Evolutionary conservation across 768 basidiomycete species (phyloP).

Genomic region (Ephemerocybe angulata): DNA sequence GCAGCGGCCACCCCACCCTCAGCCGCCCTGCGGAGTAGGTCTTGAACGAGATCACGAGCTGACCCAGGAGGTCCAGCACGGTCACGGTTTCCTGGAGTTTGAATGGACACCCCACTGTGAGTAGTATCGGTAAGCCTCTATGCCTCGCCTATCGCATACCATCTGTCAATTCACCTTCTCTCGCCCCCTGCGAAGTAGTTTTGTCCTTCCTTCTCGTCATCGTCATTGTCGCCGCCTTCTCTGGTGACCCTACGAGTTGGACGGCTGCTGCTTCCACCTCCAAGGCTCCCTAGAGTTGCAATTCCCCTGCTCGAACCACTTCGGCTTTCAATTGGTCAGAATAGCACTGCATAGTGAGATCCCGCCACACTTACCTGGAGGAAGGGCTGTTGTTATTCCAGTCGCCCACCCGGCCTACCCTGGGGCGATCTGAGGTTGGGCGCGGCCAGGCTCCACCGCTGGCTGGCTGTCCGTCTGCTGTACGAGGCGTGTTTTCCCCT

Average conservation of each 20-base stretch:
- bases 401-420: constrained; percentile 53
- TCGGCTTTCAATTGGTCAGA: neutral
- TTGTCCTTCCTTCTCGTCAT: constrained; percentile 54
- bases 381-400: constrained; percentile 31
- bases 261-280: constrained; percentile 16
- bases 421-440: constrained; percentile 22
- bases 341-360: neutral
- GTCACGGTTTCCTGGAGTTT: constrained; percentile 70
- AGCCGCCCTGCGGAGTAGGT: neutral
- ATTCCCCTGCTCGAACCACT: constrained; percentile 10
- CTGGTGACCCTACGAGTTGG: constrained; percentile 6
- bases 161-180: constrained; percentile 54
- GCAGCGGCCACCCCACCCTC: constrained; percentile 21
- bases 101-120: constrained; percentile 78
- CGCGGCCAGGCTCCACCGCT: neutral
- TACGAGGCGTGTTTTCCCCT: neutral
- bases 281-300: constrained; percentile 19
- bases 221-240: constrained; percentile 28
- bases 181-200: constrained; percentile 95
- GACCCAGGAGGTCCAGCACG: neutral
- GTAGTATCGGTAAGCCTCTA: neutral
- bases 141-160: neutral
- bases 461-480: neutral
- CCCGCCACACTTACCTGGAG: constrained; percentile 21
- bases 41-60: neutral